phyloP scores from a whole-genome alignment of 495 filamentous ascomycete species.

The Entonaema liquescens region DNA sequence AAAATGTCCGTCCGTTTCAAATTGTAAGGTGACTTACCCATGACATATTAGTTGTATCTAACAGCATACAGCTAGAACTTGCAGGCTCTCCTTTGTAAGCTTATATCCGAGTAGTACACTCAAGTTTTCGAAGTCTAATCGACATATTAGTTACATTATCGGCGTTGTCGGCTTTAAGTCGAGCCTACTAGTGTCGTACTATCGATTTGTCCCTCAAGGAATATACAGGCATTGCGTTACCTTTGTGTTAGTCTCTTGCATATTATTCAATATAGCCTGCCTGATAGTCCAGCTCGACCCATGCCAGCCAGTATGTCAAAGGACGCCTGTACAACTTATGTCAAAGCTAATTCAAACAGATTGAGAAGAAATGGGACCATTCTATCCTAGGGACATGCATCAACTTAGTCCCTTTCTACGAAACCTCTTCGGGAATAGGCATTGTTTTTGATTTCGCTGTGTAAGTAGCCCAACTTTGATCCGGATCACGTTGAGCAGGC shows the following conservation, averaged over 20 bases:
- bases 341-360: conserved; percentile 34
- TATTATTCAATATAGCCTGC: conserved; percentile 48
- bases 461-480: conserved; percentile 39
- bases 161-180: conserved; percentile 64
- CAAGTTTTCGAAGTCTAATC: not conserved
- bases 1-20: conserved; percentile 12
- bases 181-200: conserved; percentile 58
- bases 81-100: conserved; percentile 23
- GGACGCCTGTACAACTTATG: not conserved
- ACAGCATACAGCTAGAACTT: conserved; percentile 21
- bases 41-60: not conserved
- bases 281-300: conserved; percentile 53
- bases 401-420: conserved; percentile 54
- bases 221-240: conserved; percentile 50
- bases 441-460: conserved; percentile 60
- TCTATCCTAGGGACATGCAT: conserved; percentile 54
- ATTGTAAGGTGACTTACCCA: conserved; percentile 16
- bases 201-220: conserved; percentile 57
- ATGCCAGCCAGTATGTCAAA: conserved; percentile 52
- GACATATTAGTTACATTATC: conserved; percentile 47
- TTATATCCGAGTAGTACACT: conserved; percentile 6
- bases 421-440: conserved; percentile 49
- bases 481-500: not conserved
- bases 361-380: conserved; percentile 58
- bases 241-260: conserved; percentile 46